phyloP scores from a whole-genome alignment of 164 flowering plant species.

The Euptelea pleiosperma region DNA sequence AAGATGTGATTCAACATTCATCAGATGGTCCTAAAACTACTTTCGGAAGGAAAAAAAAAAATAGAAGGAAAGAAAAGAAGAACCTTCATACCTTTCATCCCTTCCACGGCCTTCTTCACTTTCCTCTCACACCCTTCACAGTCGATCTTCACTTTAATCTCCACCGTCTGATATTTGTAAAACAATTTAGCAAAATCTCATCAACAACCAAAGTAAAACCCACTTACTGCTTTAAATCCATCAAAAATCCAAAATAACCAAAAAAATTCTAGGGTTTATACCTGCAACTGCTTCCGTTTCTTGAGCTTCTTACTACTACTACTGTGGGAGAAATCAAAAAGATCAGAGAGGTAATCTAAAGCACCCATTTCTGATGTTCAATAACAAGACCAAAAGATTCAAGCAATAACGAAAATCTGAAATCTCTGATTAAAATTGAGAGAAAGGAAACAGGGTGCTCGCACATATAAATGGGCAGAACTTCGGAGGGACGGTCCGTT shows the following conservation, averaged over 20 bases:
- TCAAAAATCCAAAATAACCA: neutral
- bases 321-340: slow-evolving; percentile 23
- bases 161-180: slow-evolving; percentile 70
- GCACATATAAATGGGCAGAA: too few species aligned
- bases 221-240: too few species aligned
- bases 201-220: too few species aligned
- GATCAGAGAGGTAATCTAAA: slow-evolving; percentile 29
- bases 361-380: slow-evolving; percentile 28
- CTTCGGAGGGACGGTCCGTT: too few species aligned
- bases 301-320: slow-evolving; percentile 17
- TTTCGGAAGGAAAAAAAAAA: neutral
- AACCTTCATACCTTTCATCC: slow-evolving; percentile 56
- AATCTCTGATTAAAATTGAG: too few species aligned
- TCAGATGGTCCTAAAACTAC: neutral
- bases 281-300: slow-evolving; percentile 38
- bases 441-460: too few species aligned
- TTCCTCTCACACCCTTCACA: slow-evolving; percentile 93
- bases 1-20: neutral
- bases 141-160: slow-evolving; percentile 77
- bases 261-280: neutral
- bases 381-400: neutral
- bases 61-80: neutral
- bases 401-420: too few species aligned
- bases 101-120: slow-evolving; percentile 61
- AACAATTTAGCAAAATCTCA: too few species aligned